phyloP scores from a whole-genome alignment of 2,329 filamentous ascomycete genomes.

The Bipolaris cookei region DNA sequence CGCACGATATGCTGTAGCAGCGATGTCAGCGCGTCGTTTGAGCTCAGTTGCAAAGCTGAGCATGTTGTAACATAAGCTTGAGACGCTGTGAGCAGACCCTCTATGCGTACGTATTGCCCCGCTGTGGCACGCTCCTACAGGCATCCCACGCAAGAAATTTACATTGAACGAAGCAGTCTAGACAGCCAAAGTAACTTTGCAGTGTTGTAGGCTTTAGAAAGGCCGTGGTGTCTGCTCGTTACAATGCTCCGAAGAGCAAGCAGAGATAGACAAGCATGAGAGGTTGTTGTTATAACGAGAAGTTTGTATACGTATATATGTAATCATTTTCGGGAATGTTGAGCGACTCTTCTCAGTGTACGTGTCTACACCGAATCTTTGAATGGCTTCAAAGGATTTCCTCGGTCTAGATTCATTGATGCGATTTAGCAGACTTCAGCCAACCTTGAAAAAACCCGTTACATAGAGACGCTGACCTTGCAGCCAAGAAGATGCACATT shows the following conservation, averaged over 20 bases:
- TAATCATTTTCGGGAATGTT: neutral
- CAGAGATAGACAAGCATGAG: neutral
- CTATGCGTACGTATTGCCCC: slow-evolving; percentile 5
- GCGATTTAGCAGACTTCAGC: neutral
- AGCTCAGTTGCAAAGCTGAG: slow-evolving; percentile 6
- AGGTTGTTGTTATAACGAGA: neutral
- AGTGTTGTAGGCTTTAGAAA: neutral
- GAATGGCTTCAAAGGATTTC: neutral
- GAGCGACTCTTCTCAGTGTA: neutral
- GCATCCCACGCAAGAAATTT: neutral
- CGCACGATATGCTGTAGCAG: slow-evolving; percentile 20
- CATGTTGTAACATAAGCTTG: slow-evolving; percentile 5
- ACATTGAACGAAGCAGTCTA: neutral
- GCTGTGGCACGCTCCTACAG: slow-evolving; percentile 7
- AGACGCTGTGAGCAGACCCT: slow-evolving; percentile 2
- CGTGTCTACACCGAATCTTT: neutral
- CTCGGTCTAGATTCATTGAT: neutral
- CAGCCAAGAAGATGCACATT: neutral
- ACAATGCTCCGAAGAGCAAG: neutral
- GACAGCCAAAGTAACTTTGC: neutral
- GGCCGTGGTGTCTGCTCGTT: neutral
- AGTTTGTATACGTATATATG: neutral
- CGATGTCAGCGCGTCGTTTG: neutral
- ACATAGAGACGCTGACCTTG: neutral
- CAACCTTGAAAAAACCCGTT: neutral